Evolutionary conservation across 306 rosid genomes (phyloP), one percentile per base, ranked within the genome.

Genomic region (Sechiopsis laciniata): DNA sequence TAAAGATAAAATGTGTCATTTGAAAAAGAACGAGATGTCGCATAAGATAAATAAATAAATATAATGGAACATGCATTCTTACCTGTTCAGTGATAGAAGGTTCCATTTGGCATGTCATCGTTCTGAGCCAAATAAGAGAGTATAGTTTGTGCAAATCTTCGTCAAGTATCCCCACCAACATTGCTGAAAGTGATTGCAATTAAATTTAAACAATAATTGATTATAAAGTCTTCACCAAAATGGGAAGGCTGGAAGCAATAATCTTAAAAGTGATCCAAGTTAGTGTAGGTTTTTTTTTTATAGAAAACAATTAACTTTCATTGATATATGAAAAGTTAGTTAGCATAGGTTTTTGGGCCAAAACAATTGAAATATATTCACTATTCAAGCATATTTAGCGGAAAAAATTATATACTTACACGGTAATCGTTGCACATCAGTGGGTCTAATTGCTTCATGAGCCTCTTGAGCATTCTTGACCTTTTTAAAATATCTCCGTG

Each of bases 401-500:
- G 57, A 32, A 73, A 55, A 42, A 73, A 70, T 50, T n/a, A 63
- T 22, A 20, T 71, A 37, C 42, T 87, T 91, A 91, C 99, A 94
- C 85, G 99, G 99, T 48, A 83, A 75, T 80, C 83, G 83, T 75
- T 73, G 76, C 75, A 94, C 88, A 84, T 94, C 95, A 40, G 99
- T 91, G 12, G 99, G 95, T 80, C 99, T 91, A 78, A 94, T 94
- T 50, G 97, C 99, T 85, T 94, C 99, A 80, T 94, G 97, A 78
- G 97, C 99, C 87, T 94, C 99, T 82, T 94, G 97, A 73, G 99
- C 97, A 86, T 91, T 94, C 88, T 94, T 94, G 78, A 94, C 96
- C 88, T 94, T 94, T 80, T 86, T 94, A 80, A 82, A 89, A 81
- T 84, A 88, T 81, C 88, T 94, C 54, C 84, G 87, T 37, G 85